phyloP scores from a whole-genome alignment of 2,329 filamentous ascomycete genomes.

The Paecilomyces niveus region DNA sequence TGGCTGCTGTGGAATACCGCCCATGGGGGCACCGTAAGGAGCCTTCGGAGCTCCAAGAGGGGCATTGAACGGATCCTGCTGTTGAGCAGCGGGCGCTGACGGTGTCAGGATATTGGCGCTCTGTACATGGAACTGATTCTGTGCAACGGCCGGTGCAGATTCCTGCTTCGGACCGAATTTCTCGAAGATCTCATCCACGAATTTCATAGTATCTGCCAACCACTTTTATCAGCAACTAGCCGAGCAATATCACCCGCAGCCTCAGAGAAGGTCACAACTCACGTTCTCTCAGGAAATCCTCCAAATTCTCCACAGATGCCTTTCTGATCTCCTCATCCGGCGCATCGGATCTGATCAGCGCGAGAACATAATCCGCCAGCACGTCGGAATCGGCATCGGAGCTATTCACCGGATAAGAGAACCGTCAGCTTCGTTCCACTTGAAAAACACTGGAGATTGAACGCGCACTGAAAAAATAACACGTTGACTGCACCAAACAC shows the following conservation, averaged over 20 bases:
- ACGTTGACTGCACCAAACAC: background rate
- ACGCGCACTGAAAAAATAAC: background rate
- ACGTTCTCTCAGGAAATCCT: conserved; percentile 53
- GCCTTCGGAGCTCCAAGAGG: conserved; percentile 14
- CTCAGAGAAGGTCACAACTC: conserved; percentile 11
- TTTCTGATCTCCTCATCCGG: conserved; percentile 46
- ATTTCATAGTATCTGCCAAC: conserved; percentile 40
- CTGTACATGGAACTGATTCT: conserved; percentile 10
- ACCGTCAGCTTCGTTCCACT: background rate
- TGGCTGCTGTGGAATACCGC: conserved; percentile 11
- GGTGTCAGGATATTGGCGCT: conserved; percentile 6
- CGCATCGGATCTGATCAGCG: conserved; percentile 50
- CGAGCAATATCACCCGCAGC: background rate
- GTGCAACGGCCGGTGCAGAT: conserved; percentile 16
- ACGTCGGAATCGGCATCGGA: conserved; percentile 57
- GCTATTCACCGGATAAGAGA: conserved; percentile 23
- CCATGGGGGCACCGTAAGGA: conserved; percentile 13
- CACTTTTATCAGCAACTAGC: background rate
- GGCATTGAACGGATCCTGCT: conserved; percentile 15
- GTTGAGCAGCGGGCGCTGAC: conserved; percentile 11
- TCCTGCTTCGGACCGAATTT: conserved; percentile 42
- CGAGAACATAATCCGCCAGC: conserved; percentile 56
- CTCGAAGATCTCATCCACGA: conserved; percentile 51
- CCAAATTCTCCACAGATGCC: conserved; percentile 48
- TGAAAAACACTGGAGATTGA: background rate